Conservation (phyloP, 164 flowering plant genomes). For the Malania oleifera region DNA sequence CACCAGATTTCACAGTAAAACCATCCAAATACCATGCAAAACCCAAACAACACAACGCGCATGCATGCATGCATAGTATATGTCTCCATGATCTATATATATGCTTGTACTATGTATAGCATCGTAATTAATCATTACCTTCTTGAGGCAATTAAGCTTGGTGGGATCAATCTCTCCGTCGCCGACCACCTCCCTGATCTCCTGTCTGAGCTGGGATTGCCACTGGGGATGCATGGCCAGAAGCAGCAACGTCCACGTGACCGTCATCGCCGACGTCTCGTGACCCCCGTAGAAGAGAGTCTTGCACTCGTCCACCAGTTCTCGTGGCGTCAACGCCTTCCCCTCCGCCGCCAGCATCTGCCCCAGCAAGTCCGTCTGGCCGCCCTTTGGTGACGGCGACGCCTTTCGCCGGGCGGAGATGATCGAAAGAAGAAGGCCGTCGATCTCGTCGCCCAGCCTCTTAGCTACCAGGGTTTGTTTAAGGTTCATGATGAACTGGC, state of each 20-base stretch:
- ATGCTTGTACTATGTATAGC: no score
- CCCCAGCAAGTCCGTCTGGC: conserved; percentile 48
- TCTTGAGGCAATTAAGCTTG: conserved; percentile 50
- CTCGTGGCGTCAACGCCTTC: conserved; percentile 34
- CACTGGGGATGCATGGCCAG: conserved; percentile 62
- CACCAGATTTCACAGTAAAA: no score
- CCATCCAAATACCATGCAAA: background rate
- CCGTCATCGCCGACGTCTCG: conserved; percentile 77
- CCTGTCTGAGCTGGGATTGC: conserved; percentile 70
- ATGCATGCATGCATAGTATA: no score
- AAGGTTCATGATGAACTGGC: conserved; percentile 40
- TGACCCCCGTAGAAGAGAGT: conserved; percentile 91
- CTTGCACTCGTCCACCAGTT: conserved; percentile 91
- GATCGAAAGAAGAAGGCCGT: conserved; percentile 46
- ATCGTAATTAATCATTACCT: conserved; percentile 36
- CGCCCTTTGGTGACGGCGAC: background rate
- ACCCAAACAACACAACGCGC: background rate
- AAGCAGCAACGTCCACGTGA: conserved; percentile 72
- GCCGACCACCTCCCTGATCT: conserved; percentile 54
- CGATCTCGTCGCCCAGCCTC: conserved; percentile 68
- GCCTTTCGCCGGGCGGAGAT: conserved; percentile 26
- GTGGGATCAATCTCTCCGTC: conserved; percentile 48
- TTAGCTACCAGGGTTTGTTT: conserved; percentile 38
- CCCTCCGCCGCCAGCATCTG: conserved; percentile 40
- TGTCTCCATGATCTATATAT: no score